Evolutionary conservation across 1,284 basidiomycete species (phyloP), one percentile per base, ranked within the genome.

Genomic region (Pseudozyma pruni): DNA sequence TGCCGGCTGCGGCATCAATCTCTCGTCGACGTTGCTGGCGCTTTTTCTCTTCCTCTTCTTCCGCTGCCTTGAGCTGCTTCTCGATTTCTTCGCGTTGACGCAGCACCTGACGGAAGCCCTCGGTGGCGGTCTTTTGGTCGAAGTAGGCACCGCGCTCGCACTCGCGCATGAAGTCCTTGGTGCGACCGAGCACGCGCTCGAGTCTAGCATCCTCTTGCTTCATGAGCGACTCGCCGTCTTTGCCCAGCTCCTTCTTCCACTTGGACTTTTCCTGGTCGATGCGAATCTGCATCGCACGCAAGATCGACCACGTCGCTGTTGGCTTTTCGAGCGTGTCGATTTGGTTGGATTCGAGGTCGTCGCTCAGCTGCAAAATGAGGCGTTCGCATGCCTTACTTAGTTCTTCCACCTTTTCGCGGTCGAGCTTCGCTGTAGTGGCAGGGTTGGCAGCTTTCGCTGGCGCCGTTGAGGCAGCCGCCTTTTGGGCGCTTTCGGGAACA

Each of bases 21-120:
- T 93, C 81, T 4, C 78, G 80, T 20, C 83, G 80, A 52, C 87
- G 83, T 72, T 86, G 72, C 63, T 83, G 49, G 69, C 85, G 74
- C 78, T 85, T 49, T 40, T 44, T 58, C 42, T 51, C 52, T 33
- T 61, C 61, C 46, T 53, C 52, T 31, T 69, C 67, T 35, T 62
- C 54, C 22, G 40, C 48, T 23, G 67, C 72, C 22, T 75, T 69
- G 50, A 74, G 62, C 47, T 68, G 67, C 34, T 57, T 59, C 41
- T 69, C 51, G 43, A 59, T 63, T 35, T 59, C 48, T 42, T 69
- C 68, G n/a, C 72, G 75, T 53, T 78, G 67, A 31, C 67, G 53
- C 29, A 72, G 68, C 49, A 75, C 54, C 46, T 71, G 66, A 25
- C 76, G 38, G 59, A 76, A 60, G 41, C 72, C 57, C 41, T 72